Evolutionary conservation across 2,329 filamentous ascomycete species (phyloP), one percentile per base, ranked within the genome.

Genomic region (Pseudogymnoascus sp.): DNA sequence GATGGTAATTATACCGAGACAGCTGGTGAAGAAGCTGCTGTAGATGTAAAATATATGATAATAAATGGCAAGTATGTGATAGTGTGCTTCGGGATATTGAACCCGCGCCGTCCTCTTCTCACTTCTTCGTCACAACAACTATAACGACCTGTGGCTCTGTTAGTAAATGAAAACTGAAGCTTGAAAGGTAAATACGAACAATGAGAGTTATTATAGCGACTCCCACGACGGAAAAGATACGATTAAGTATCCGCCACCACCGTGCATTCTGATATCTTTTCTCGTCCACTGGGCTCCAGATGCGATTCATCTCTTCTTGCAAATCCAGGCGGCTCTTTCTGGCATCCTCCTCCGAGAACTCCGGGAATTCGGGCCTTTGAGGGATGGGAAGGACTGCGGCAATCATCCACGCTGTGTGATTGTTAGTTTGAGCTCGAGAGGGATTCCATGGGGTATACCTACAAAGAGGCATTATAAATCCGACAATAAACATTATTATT

Each of bases 381-480:
- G 89, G 89, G 5, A 95, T 75, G 1, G 90, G 89, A 10, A 94
- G 78, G 61, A 92, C 80, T 1, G 90, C 84, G 1, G 87, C 91
- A 65, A 91, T 79, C 77, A 93, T 89, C 91, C 91, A 95, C 62
- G 87, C 88, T 88, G 67, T 58, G 61, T 48, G 64, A 61, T 8
- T 17, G 62, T 55, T 70, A 62, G 70, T 64, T 60, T 67, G 33
- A 65, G 63, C 60, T 60, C 59, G 48, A 61, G 15, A 38, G 13
- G 33, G 21, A 33, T 9, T 17, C 48, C 25, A 58, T 55, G 44
- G 38, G 7, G 59, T 38, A 4, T 35, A 74, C 84, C 74, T 76
- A 88, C 85, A 80, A 64, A 91, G 81, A 5, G 90, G 91, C 70
- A 91, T 84, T 55, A 93, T 77, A 70, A 95, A 95, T 25, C 91